Conservation (phyloP, 2,329 filamentous ascomycete genomes). For the Curvularia verruculosa region DNA sequence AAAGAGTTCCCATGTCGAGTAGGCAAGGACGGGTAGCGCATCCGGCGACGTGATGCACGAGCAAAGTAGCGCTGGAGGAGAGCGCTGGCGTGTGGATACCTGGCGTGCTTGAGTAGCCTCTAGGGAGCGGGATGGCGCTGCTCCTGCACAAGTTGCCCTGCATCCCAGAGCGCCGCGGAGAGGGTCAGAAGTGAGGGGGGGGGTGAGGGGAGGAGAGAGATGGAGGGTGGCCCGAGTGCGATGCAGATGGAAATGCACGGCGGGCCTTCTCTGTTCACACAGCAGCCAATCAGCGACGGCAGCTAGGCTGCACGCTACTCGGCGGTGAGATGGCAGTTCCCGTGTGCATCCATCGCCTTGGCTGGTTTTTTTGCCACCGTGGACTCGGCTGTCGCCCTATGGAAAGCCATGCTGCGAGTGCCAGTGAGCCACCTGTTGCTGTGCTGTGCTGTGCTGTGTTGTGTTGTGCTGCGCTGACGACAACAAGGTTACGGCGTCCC, state of each 20-base stretch:
- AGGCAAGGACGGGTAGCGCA: conserved; percentile 8
- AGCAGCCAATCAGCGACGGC: conserved; percentile 24
- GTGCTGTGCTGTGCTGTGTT: neutral
- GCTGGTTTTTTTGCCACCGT: conserved; percentile 21
- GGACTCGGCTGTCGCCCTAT: neutral
- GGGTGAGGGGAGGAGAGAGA: too few species aligned
- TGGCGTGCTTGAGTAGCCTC: conserved; percentile 18
- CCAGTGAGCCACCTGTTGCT: neutral
- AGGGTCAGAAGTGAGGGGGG: conserved; percentile 14
- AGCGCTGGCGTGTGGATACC: conserved; percentile 7
- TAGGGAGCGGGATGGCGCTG: conserved; percentile 25
- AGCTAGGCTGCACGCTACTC: conserved; percentile 2
- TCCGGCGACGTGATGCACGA: conserved; percentile 9
- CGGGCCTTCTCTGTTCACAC: conserved; percentile 19
- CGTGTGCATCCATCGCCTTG: conserved; percentile 13
- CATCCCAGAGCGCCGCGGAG: conserved; percentile 20
- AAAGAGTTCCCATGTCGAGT: neutral
- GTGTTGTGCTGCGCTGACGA: conserved; percentile 1
- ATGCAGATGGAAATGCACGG: conserved; percentile 26
- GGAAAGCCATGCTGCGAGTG: conserved; percentile 13
- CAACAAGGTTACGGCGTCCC: neutral
- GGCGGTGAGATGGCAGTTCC: conserved; percentile 31
- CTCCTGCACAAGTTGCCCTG: conserved; percentile 29
- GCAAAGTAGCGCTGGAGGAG: conserved; percentile 14
- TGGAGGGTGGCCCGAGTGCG: conserved; percentile 8